Evolutionary conservation across 2,329 filamentous ascomycete genomes (phyloP), one percentile per base, ranked within the genome.

Genomic region (Torrubiella hemipterigena): DNA sequence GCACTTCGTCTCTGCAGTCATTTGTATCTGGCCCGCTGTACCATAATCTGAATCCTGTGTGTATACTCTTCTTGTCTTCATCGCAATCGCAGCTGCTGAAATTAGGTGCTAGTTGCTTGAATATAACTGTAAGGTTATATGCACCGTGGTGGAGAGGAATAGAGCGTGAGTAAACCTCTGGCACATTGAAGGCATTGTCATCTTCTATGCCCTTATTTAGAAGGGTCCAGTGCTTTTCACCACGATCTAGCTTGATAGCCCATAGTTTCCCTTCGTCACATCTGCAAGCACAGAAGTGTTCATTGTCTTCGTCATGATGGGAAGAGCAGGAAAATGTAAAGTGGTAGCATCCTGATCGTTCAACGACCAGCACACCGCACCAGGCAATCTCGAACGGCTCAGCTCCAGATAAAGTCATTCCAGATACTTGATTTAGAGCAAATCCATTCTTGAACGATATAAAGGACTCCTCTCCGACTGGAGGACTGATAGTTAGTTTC

Each of bases 61-160:
- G 27, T 12, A 19, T 12, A n/a, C 13, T 33, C 4, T 16, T 33
- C 20, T 29, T 14, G 21, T 33, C 32, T 10, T 33, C 32, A 6
- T 33, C 32, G 17, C 30, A 26, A 18, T 33, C 32, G n/a, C n/a
- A n/a, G n/a, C n/a, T n/a, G n/a, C n/a, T n/a, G 21, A 33, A 33
- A 22, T 29, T 11, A 3, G 32, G 32, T 10, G 25, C 32, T 9
- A 18, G 32, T 21, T 33, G 32, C 12, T 25, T n/a, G 25, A 24
- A 29, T 11, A 33, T 22, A 13, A 33, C 11, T 6, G 16, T 30
- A 12, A 25, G 15, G 4, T 15, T 12, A 11, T 33, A 30, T 4
- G 27, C 32, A 7, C 32, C 32, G 6, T 16, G 16, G 15, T 27
- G 32, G 3, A 33, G 32, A 4, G 32, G 27, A 11, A 33, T 10